A percentile compares a stretch with the other conserved stretches of the same genome.
Evolutionary conservation across 495 filamentous ascomycete species (phyloP).

Genomic region (Emericellopsis terricola): DNA sequence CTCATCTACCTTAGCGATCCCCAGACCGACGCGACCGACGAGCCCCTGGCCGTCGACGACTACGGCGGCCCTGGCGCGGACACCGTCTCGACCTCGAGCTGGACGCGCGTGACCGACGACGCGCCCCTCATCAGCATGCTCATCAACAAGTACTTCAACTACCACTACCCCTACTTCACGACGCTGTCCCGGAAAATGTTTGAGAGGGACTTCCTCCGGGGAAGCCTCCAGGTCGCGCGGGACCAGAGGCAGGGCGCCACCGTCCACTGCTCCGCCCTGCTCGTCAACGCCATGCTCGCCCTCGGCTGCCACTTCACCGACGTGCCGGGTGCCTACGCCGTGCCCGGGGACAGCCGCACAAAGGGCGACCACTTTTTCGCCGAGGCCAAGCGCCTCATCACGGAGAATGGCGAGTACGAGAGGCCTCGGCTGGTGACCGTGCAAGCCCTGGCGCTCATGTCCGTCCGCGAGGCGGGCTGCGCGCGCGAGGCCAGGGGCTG

Average conservation of each 20-base stretch:
- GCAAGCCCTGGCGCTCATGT: conserved; percentile 90
- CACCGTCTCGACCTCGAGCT: conserved; percentile 49
- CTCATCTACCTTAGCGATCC: conserved; percentile 60
- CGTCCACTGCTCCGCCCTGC: conserved; percentile 69
- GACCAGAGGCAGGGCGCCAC: conserved; percentile 27
- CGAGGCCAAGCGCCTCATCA: conserved; percentile 77
- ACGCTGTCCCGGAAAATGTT: conserved; percentile 82
- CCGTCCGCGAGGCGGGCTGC: conserved; percentile 88
- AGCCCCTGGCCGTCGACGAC: conserved; percentile 19
- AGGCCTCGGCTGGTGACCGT: conserved; percentile 84
- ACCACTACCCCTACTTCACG: conserved; percentile 96
- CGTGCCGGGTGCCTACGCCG: conserved; percentile 46
- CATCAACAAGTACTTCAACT: conserved; percentile 93
- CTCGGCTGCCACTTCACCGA: conserved; percentile 93
- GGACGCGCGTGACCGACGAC: conserved; percentile 77
- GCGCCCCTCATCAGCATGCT: conserved; percentile 66
- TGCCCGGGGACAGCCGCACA: conserved; percentile 56
- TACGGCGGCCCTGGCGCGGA: neutral
- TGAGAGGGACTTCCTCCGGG: conserved; percentile 65
- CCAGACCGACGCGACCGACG: conserved; percentile 26
- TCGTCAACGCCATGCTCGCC: conserved; percentile 94
- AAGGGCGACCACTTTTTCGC: conserved; percentile 95
- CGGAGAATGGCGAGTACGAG: conserved; percentile 87
- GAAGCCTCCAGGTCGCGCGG: conserved; percentile 9
- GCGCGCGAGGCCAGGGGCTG: conserved; percentile 89